A percentile compares a stretch with the other conserved stretches of the same genome.
Conservation (phyloP, 2,329 filamentous ascomycete species). For the Scopulariopsis brevicaulis region DNA sequence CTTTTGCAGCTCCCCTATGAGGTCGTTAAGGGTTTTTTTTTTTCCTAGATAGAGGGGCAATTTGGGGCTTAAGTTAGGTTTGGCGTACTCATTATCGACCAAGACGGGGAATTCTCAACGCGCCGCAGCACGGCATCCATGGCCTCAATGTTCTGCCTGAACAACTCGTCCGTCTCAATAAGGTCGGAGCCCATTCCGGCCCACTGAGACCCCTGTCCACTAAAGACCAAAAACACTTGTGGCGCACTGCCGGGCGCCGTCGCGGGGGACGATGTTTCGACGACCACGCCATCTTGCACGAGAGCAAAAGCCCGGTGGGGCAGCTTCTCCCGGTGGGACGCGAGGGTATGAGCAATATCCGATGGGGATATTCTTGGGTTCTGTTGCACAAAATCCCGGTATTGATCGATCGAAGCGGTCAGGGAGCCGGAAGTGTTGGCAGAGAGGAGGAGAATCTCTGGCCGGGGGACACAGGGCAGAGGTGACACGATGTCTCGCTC, state of each 20-base stretch:
- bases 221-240: slow-evolving; percentile 7
- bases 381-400: slow-evolving; percentile 11
- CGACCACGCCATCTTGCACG: slow-evolving; percentile 1
- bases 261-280: slow-evolving; percentile 8
- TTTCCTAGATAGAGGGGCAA: not conserved
- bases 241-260: slow-evolving; percentile 1
- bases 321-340: slow-evolving; percentile 14
- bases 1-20: slow-evolving; percentile 23
- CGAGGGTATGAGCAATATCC: slow-evolving; percentile 18
- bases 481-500: not conserved
- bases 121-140: slow-evolving; percentile 17
- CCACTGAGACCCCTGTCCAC: slow-evolving; percentile 3
- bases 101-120: slow-evolving; percentile 21
- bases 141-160: slow-evolving; percentile 8
- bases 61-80: no score
- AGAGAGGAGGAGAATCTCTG: slow-evolving; percentile 10
- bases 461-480: not conserved
- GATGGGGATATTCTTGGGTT: slow-evolving; percentile 5
- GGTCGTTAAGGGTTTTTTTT: not conserved
- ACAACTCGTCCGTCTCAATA: slow-evolving; percentile 8
- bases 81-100: not conserved
- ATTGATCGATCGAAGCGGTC: slow-evolving; percentile 4
- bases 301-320: slow-evolving; percentile 14
- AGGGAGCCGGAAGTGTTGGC: slow-evolving; percentile 8
- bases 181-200: slow-evolving; percentile 1